Evolutionary conservation across 1,139 yeast genomes (phyloP).

Genomic region (Hemisphaericaspora xylofermentans): DNA sequence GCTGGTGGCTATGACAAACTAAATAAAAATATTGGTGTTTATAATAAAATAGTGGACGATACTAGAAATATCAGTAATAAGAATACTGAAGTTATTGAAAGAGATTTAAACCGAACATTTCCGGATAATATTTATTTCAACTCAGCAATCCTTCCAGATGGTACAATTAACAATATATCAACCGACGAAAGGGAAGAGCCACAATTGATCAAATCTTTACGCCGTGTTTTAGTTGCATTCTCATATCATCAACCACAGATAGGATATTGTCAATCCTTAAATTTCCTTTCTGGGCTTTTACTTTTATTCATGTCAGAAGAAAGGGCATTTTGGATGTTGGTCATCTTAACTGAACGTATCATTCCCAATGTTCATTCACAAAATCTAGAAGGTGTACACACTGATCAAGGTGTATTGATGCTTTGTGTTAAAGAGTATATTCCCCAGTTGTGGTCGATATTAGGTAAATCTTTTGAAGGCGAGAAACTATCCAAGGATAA

Average conservation of each 20-base stretch:
- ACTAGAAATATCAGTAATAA: constrained; percentile 53
- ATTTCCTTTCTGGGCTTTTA: constrained; percentile 84
- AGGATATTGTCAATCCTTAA: constrained; percentile 94
- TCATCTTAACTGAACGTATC: constrained; percentile 78
- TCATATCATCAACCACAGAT: constrained; percentile 85
- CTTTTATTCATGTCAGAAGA: constrained; percentile 86
- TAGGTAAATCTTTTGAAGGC: constrained; percentile 46
- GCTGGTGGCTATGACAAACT: constrained; percentile 86
- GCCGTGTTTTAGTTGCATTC: constrained; percentile 82
- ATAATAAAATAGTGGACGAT: constrained; percentile 61
- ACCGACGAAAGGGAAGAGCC: constrained; percentile 41
- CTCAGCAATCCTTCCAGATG: constrained; percentile 8
- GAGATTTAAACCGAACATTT: constrained; percentile 89
- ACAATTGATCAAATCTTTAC: constrained; percentile 63
- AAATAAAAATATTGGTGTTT: constrained; percentile 68
- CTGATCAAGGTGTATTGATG: constrained; percentile 94
- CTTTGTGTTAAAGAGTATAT: constrained; percentile 79
- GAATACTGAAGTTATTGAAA: constrained; percentile 88
- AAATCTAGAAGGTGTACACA: constrained; percentile 87
- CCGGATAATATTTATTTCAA: constrained; percentile 86
- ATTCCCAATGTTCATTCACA: constrained; percentile 92
- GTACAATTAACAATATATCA: neutral
- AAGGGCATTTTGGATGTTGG: constrained; percentile 92
- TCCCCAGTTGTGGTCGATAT: constrained; percentile 73
- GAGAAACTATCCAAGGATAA: constrained; percentile 52